A percentile compares a stretch with the other conserved stretches of the same genome.
phyloP scores from a whole-genome alignment of 2,329 filamentous ascomycete genomes.

The Diaporthe sp. region DNA sequence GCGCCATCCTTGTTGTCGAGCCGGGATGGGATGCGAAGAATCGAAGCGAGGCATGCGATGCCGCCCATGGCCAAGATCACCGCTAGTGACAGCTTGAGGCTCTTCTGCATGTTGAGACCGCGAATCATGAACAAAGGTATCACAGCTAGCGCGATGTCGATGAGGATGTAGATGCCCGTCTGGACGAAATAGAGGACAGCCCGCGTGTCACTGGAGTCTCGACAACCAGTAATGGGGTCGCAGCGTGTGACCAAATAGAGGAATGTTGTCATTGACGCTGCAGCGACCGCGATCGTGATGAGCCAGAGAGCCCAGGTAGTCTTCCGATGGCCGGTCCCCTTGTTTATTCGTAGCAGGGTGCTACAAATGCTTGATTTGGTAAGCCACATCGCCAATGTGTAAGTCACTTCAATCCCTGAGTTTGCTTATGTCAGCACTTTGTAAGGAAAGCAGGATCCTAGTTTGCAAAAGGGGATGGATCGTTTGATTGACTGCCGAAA shows the following conservation, averaged over 20 bases:
- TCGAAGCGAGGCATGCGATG: not conserved
- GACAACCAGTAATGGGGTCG: not conserved
- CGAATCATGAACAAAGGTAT: slow-evolving; percentile 5
- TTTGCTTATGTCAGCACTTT: not conserved
- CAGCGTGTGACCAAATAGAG: not conserved
- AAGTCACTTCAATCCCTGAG: not conserved
- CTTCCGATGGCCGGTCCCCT: not conserved
- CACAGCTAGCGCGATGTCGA: slow-evolving; percentile 6
- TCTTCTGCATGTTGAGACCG: slow-evolving; percentile 9
- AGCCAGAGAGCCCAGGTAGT: slow-evolving; percentile 4
- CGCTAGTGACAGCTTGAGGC: slow-evolving; percentile 4
- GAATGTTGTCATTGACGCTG: not conserved
- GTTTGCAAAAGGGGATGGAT: not conserved
- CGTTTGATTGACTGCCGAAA: not conserved
- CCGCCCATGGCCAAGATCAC: slow-evolving; percentile 9
- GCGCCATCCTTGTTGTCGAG: not conserved
- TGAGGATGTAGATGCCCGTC: not conserved
- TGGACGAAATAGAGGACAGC: not conserved
- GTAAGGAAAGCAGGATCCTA: not conserved
- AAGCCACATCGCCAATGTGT: not conserved
- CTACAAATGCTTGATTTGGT: slow-evolving; percentile 11
- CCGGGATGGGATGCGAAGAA: slow-evolving; percentile 15
- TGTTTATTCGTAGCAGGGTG: slow-evolving; percentile 8
- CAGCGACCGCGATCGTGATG: not conserved
- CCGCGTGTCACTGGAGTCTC: not conserved